Evolutionary conservation across 177 flowering plant genomes (phyloP).

Genomic region (Telopea speciosissima): DNA sequence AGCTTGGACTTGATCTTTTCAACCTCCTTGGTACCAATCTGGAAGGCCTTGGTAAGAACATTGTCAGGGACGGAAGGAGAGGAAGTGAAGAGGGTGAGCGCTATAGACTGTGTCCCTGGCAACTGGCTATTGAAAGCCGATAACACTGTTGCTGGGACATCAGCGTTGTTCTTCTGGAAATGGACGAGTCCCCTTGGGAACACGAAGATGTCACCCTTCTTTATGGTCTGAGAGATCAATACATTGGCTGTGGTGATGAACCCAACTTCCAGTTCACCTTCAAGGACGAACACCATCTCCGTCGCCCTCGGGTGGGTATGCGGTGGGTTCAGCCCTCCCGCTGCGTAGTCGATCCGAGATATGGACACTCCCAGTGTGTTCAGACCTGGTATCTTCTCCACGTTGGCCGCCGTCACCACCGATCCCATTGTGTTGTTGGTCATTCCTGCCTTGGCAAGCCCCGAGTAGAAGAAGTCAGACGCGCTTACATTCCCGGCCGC

Average conservation of each 20-base stretch:
- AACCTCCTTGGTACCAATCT: not conserved
- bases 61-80: not conserved
- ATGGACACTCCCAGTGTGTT: slow-evolving; percentile 84
- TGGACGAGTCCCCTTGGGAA: slow-evolving; percentile 76
- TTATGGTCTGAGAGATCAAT: slow-evolving; percentile 45
- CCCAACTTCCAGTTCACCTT: slow-evolving; percentile 61
- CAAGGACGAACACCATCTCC: slow-evolving; percentile 63
- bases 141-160: slow-evolving; percentile 40
- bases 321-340: slow-evolving; percentile 81
- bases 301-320: slow-evolving; percentile 89
- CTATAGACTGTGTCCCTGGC: slow-evolving; percentile 60
- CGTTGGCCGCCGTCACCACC: slow-evolving; percentile 54
- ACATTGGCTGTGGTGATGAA: slow-evolving; percentile 67
- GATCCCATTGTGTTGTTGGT: slow-evolving; percentile 61
- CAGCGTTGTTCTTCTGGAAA: slow-evolving; percentile 63
- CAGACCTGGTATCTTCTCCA: slow-evolving; percentile 63
- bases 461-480: slow-evolving; percentile 66
- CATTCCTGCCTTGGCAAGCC: slow-evolving; percentile 49
- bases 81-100: not conserved
- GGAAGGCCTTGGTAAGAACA: not conserved
- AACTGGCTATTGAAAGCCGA: slow-evolving; percentile 75
- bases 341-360: slow-evolving; percentile 69
- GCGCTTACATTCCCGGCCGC: slow-evolving; percentile 27
- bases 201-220: slow-evolving; percentile 56
- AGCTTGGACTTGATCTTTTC: not conserved